phyloP scores from a whole-genome alignment of 2,329 filamentous ascomycete genomes.

The Plectosphaerella cucumerina region DNA sequence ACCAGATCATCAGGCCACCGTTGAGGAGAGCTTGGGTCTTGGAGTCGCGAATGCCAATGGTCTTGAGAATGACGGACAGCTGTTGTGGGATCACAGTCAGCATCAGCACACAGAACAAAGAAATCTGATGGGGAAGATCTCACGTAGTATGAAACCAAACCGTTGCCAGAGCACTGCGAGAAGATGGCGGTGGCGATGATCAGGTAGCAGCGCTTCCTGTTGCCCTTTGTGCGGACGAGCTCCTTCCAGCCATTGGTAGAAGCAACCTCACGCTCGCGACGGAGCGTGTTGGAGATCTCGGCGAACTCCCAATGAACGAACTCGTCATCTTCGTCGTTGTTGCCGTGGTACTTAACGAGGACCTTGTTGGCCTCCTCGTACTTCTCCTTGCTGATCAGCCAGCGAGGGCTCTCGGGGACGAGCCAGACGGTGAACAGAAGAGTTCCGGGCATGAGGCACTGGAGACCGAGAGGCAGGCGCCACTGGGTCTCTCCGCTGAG shows the following conservation, averaged over 20 bases:
- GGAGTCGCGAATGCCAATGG: slow-evolving; percentile 36
- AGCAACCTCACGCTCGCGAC: slow-evolving; percentile 31
- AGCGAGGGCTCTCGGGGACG: slow-evolving; percentile 42
- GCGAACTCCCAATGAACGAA: slow-evolving; percentile 34
- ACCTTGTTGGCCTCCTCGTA: slow-evolving; percentile 21
- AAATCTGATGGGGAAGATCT: slow-evolving; percentile 51
- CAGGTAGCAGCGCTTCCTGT: slow-evolving; percentile 42
- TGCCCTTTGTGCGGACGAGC: slow-evolving; percentile 40
- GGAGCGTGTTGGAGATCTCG: slow-evolving; percentile 42
- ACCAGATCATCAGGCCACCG: slow-evolving; percentile 35
- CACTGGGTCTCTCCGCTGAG: slow-evolving; percentile 42
- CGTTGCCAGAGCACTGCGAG: slow-evolving; percentile 45
- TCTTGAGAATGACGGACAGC: slow-evolving; percentile 36
- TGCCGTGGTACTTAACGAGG: slow-evolving; percentile 35
- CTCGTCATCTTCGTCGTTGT: slow-evolving; percentile 28
- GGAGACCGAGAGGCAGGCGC: slow-evolving; percentile 36
- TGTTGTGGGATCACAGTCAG: slow-evolving; percentile 4
- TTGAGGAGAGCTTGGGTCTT: slow-evolving; percentile 26
- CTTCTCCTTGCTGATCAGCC: slow-evolving; percentile 31
- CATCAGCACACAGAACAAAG: slow-evolving; percentile 38
- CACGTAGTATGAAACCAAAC: slow-evolving; percentile 41
- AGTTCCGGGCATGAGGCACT: slow-evolving; percentile 40
- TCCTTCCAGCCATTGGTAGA: slow-evolving; percentile 34
- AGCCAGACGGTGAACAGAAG: slow-evolving; percentile 39
- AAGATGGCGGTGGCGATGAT: slow-evolving; percentile 43